Evolutionary conservation across 108 stramenopile species (phyloP), one percentile per base, ranked within the genome.

Genomic region (Nannochloropsis oceanica): DNA sequence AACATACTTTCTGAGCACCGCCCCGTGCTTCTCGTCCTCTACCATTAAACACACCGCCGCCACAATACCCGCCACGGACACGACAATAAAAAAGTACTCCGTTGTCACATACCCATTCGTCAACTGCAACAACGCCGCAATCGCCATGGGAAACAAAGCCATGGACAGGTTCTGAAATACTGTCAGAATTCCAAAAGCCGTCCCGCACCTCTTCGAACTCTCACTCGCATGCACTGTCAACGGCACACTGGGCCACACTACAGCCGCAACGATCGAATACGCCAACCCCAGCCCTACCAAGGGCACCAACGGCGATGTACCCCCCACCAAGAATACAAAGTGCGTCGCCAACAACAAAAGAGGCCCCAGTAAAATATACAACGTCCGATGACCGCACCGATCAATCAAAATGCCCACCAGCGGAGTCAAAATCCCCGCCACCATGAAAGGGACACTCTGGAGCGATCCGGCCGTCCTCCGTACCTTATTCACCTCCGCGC

Each of bases 391-490:
- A 9, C 88, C 88, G 27, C 34, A 82, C 12, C 79, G 81, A 86
- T 94, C 94, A 13, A 94, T 90, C 42, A 92, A 5, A 81, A 88
- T 86, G 12, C 93, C 94, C 24, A 93, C 81, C 80, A 91, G 44
- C 25, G 92, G 93, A 14, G 88, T 89, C 13, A 92, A 80, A 12
- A 82, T 34, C 43, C 89, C 91, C 18, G 93, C 91, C 34, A 93
- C 85, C 24, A 93, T 82, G 82, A 93, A 94, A 10, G 93, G 93
- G 73, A 93, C 89, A 13, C 87, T 83, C 93, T 93, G 93, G 14
- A 92, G 24, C 43, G 79, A 44, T 25, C 90, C 92, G 12, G 92
- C 91, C 27, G 46, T 81, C 11, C 20, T 12, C 73, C 9, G 12
- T 11, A 13, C 14, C 11, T 24, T 34, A 26, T 24, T 11, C 20